Base-by-base conservation (phyloP, 768 basidiomycete species). In the Tubosaeta sp. region DNA sequence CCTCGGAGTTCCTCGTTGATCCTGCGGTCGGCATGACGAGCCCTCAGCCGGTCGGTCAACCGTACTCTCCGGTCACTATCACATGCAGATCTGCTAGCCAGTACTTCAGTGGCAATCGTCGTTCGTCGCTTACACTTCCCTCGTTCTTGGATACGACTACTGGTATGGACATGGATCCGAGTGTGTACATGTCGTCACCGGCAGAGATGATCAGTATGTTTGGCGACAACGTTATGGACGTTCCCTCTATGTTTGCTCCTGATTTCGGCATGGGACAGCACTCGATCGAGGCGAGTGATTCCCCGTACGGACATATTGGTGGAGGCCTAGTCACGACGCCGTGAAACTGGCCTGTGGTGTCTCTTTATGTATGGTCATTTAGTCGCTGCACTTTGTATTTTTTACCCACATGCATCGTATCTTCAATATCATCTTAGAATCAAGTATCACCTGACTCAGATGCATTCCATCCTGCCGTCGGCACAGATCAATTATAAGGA, bases 121-220 rank as follows among this genome's bases (percentile, higher is more conserved):
- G 62, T 22, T 24, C 56, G 27, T 65, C 69, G 13, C 54, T 67
- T 14, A 51, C 51, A 5, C 32, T 59, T 9, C 59, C 65, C 12
- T 42, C 63, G n/a, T 68, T 68, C 55, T 44, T 65, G 60, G 67
- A 67, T 47, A 52, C 62, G 18, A 49, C 61, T 11, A 54, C 66
- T 10, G 35, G 35, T 16, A 71, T 79, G 72, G 78, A 80, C 34
- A 73, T 80, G 69, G 79, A 81, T 51, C 58, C 77, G 38, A 47
- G 44, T 31, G 66, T 80, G 69, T 82, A 81, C 58, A 76, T 85
- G 76, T 74, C 76, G 7, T 67, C 68, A 4, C 73, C 77, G 34
- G 70, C 74, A 42, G 83, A 85, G 53, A 77, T 86, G 71, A 75
- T 85, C 73, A 74, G 76, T 54, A 71, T 86, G 62, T 80, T 86